Evolutionary conservation across 169 alveolate genomes (phyloP).

Genomic region (Miamiensis avidus): DNA sequence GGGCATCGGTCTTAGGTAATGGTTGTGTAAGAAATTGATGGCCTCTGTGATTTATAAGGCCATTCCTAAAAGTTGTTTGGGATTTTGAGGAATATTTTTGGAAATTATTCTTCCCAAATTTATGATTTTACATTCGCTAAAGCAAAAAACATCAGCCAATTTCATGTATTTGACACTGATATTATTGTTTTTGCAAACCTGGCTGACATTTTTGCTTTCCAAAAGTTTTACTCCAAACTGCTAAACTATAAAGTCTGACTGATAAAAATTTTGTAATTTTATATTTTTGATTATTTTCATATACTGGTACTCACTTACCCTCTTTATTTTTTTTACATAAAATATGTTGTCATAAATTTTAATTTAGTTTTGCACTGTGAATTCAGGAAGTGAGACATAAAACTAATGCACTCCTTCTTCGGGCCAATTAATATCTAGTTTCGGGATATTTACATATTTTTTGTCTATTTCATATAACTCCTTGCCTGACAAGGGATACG

Average conservation of each 20-base stretch:
- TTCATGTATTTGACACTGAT: background rate
- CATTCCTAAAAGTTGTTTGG: too few relatives aligned
- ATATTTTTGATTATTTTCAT: background rate
- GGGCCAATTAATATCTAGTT: background rate
- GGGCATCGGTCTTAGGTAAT: background rate
- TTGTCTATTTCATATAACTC: background rate
- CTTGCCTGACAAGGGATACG: too few relatives aligned
- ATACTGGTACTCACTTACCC: background rate
- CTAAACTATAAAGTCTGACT: background rate
- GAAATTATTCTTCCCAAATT: background rate
- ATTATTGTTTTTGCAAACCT: background rate
- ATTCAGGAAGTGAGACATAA: too few relatives aligned
- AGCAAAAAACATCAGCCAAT: background rate
- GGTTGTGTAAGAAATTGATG: background rate
- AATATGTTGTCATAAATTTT: too few relatives aligned
- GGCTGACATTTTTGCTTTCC: background rate
- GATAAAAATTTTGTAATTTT: background rate
- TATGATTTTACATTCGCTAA: background rate
- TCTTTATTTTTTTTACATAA: background rate
- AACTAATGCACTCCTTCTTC: too few relatives aligned
- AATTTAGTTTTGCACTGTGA: too few relatives aligned
- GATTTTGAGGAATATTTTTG: background rate
- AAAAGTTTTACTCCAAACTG: background rate
- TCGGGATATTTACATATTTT: background rate
- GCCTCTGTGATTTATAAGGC: background rate